Base-by-base conservation (phyloP, 306 rosid species). In the Canavalia gladiata region DNA sequence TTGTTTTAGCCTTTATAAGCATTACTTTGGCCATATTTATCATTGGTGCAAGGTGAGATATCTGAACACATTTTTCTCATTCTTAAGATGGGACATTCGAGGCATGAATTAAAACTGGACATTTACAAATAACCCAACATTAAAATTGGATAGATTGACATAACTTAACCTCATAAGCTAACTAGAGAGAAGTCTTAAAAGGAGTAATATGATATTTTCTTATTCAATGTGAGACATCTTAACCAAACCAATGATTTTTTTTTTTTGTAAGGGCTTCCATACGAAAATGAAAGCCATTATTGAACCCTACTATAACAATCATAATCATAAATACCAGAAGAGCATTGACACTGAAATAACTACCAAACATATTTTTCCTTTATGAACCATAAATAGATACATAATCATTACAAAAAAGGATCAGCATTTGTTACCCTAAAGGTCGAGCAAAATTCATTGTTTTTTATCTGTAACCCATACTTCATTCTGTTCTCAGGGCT, bases 401-500 rank as follows among this genome's bases (percentile, higher is more conserved):
- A 80, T 31, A 18, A 64, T 76, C 64, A 83, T 76, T 47, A 81
- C 80, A 77, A 69, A 69, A 74, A 37, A 10, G 67, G 67, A 56
- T 75, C 70, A 75, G 35, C 34, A 47, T 75, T 68, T 33, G 47
- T 68, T 35, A 51, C 33, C 35, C 54, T 62, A 30, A 5, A 76
- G 62, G 67, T 73, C 47, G 79, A 71, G 69, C 56, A 76, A 64
- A 85, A 76, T 46, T 70, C 42, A 18, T 63, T n/a, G 33, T 74
- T 34, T 47, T 78, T 37, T 47, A 77, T 52, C 33, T 65, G 81
- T 47, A 86, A 82, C 60, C 68, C 50, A 60, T 73, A 72, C 59
- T 72, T 90, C 83, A 86, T 39, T 85, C 70, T 74, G 94, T 83
- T 77, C 97, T 90, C 68, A 90, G 10, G 80, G 97, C 98, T 85